phyloP scores from a whole-genome alignment of 306 rosid species.

The Cicer bijugum region DNA sequence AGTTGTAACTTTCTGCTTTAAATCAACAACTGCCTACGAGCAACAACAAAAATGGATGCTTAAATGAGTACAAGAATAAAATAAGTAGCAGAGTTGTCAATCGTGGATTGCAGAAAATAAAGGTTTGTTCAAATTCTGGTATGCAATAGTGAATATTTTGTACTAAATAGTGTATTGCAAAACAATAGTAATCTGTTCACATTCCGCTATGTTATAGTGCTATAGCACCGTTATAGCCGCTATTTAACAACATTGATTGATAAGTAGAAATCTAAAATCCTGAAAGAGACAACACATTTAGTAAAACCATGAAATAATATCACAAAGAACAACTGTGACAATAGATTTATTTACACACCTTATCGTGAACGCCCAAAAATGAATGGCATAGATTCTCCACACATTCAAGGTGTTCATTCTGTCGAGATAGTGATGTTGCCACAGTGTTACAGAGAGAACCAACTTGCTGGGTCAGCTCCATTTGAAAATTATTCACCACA shows the following conservation, averaged over 20 bases:
- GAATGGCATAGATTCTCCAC: slow-evolving; percentile 72
- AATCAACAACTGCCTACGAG: slow-evolving; percentile 66
- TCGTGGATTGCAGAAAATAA: too few relatives aligned
- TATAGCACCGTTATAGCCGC: too few relatives aligned
- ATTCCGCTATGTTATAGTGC: too few relatives aligned
- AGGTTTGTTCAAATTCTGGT: too few relatives aligned
- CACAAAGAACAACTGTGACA: background rate
- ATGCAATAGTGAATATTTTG: too few relatives aligned
- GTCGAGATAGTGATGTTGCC: slow-evolving; percentile 63
- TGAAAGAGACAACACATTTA: background rate
- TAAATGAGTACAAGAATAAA: background rate
- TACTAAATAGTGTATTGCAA: too few relatives aligned
- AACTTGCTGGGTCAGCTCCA: slow-evolving; percentile 68
- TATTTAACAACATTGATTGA: too few relatives aligned
- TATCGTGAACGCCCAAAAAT: slow-evolving; percentile 67
- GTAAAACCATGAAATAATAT: slow-evolving; percentile 5
- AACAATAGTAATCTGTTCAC: too few relatives aligned
- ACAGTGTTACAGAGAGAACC: slow-evolving; percentile 78
- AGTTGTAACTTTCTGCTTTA: slow-evolving; percentile 67
- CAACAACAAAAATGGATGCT: slow-evolving; percentile 9
- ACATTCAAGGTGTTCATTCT: slow-evolving; percentile 77
- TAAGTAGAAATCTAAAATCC: slow-evolving; percentile 8
- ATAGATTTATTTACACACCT: slow-evolving; percentile 53
- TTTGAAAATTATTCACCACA: slow-evolving; percentile 71
- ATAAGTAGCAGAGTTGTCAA: background rate